These are phyloP conservation scores for Clavariopsis aquatica DNA, from an alignment of 495 filamentous ascomycete genomes.

Conservation along the genomic window DNA sequence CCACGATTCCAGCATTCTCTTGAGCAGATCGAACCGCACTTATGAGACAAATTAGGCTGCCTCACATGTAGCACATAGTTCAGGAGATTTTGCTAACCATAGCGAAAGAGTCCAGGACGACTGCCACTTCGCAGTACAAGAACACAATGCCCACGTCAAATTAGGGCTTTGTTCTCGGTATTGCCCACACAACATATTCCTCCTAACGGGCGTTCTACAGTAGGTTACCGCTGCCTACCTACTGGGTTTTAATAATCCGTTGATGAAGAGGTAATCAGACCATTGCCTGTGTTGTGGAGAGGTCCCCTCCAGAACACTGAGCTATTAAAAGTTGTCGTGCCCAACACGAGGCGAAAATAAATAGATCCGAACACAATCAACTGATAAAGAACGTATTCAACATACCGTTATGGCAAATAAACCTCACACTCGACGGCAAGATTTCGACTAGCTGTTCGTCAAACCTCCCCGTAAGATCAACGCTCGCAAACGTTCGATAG, in stretches of 20 bases:
- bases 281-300: not conserved
- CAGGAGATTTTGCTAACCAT: not conserved
- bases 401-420: constrained; percentile 76
- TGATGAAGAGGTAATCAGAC: constrained; percentile 5
- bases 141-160: no score
- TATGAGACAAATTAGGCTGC: no score
- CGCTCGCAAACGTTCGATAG: constrained; percentile 77
- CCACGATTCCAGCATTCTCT: no score
- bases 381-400: constrained; percentile 8
- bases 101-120: not conserved
- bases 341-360: no score
- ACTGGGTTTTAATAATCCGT: not conserved
- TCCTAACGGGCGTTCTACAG: no score
- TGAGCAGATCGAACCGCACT: no score
- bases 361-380: no score
- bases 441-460: constrained; percentile 54
- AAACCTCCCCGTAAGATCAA: constrained; percentile 62
- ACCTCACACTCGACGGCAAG: constrained; percentile 68
- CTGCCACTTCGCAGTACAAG: not conserved
- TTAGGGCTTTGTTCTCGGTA: no score
- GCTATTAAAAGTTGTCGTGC: no score
- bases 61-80: no score
- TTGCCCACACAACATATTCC: no score
- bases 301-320: constrained; percentile 2
- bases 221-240: not conserved